Evolutionary conservation across 208 protist genomes (phyloP).

Genomic region (Vickermania ingenoplastis): DNA sequence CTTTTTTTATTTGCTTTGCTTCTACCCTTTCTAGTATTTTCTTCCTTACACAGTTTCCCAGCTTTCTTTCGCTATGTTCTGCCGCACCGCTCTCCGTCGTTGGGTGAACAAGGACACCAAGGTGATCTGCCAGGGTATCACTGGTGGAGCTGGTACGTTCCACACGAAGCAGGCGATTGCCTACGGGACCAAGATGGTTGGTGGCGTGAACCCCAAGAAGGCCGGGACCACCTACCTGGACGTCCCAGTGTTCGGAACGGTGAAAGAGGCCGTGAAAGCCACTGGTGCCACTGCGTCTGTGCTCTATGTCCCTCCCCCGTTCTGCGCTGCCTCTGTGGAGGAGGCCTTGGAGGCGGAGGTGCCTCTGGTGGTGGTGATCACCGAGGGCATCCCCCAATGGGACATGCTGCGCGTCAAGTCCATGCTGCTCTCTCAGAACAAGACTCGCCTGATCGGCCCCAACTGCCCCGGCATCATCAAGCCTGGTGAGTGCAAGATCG

Average conservation of each 20-base stretch:
- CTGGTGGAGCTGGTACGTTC: slow-evolving; percentile 98
- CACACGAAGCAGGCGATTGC: slow-evolving; percentile 95
- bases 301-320: slow-evolving; percentile 97
- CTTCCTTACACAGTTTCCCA: neutral
- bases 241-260: slow-evolving; percentile 93
- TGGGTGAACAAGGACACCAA: slow-evolving; percentile 95
- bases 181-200: slow-evolving; percentile 98
- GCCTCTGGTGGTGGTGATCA: slow-evolving; percentile 97
- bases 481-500: slow-evolving; percentile 99
- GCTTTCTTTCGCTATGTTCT: slow-evolving; percentile 70
- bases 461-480: slow-evolving; percentile 99
- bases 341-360: slow-evolving; percentile 97
- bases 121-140: slow-evolving; percentile 98
- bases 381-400: slow-evolving; percentile 98
- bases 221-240: slow-evolving; percentile 91
- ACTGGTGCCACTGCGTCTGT: slow-evolving; percentile 94
- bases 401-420: slow-evolving; percentile 96
- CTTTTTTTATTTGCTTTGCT: slow-evolving; percentile 8
- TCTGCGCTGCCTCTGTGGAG: slow-evolving; percentile 92
- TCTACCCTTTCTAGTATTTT: neutral
- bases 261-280: slow-evolving; percentile 79
- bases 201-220: slow-evolving; percentile 96
- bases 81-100: slow-evolving; percentile 38
- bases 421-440: slow-evolving; percentile 86
- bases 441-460: slow-evolving; percentile 95